Conservation (phyloP, 768 basidiomycete species). For the Leccinum subgranulosum region DNA sequence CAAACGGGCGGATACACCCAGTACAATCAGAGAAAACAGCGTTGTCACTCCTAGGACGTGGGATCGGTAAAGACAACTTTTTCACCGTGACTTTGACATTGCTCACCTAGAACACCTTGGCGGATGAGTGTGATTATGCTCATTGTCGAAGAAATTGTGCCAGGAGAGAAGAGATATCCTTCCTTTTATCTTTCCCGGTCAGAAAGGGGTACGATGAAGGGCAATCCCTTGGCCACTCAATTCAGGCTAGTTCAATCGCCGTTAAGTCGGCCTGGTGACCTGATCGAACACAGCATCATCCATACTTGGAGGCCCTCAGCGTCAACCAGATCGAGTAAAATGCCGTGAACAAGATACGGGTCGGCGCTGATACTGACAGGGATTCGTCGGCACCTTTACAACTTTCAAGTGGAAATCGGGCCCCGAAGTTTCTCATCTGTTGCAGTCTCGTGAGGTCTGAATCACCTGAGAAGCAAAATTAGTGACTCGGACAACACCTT, state of each 20-base stretch:
- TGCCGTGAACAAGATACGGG: neutral
- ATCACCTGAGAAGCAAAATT: neutral
- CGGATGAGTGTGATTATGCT: slow-evolving; percentile 13
- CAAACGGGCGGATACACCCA: slow-evolving; percentile 30
- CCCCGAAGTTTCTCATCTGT: neutral
- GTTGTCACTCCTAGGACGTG: slow-evolving; percentile 9
- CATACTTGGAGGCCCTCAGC: neutral
- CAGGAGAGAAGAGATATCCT: no score
- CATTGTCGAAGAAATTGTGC: slow-evolving; percentile 10
- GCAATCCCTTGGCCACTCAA: neutral
- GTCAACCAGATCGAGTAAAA: neutral
- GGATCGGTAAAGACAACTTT: slow-evolving; percentile 2
- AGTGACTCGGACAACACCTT: neutral
- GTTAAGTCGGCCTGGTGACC: neutral
- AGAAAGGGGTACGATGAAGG: neutral
- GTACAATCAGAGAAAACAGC: slow-evolving; percentile 30
- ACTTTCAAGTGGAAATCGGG: neutral
- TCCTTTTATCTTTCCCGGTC: slow-evolving; percentile 5
- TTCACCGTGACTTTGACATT: neutral
- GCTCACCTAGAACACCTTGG: slow-evolving; percentile 21
- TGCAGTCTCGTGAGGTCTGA: neutral
- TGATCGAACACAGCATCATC: slow-evolving; percentile 1
- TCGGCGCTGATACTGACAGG: neutral
- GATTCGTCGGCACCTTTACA: neutral
- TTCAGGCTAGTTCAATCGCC: neutral